These are phyloP conservation scores for Thymus quinquecostatus DNA, from an alignment of 257 asterid genomes.

Conservation along the genomic window DNA sequence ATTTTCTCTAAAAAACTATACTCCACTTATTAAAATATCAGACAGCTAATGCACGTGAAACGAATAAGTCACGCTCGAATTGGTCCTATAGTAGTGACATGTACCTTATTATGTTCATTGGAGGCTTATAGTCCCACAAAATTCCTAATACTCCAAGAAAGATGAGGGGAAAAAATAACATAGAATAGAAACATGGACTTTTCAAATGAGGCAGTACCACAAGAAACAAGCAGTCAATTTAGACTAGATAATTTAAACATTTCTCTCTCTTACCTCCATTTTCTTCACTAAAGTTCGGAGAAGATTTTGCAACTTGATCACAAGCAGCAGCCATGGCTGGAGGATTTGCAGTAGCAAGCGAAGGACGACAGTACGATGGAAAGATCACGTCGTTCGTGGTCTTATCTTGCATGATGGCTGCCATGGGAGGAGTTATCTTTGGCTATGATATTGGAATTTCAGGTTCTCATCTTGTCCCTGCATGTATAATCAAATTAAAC, in stretches of 20 bases:
- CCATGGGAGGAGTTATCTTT: constrained; percentile 81
- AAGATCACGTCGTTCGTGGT: constrained; percentile 60
- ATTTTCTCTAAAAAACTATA: no score
- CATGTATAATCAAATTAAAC: no score
- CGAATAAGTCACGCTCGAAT: not conserved
- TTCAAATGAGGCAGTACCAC: constrained; percentile 27
- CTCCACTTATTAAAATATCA: no score
- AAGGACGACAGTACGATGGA: constrained; percentile 50
- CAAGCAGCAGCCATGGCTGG: constrained; percentile 49
- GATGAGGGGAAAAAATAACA: not conserved
- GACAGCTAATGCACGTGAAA: not conserved
- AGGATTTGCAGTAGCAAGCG: constrained; percentile 40
- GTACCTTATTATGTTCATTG: not conserved
- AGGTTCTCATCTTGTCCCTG: constrained; percentile 40
- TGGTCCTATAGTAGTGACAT: not conserved
- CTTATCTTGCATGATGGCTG: constrained; percentile 73
- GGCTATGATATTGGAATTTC: constrained; percentile 93
- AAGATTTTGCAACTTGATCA: not conserved
- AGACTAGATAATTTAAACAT: not conserved
- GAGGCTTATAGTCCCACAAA: not conserved
- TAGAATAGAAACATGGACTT: not conserved
- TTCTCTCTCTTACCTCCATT: constrained; percentile 8
- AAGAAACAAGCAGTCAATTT: constrained; percentile 25
- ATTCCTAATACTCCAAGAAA: constrained; percentile 15
- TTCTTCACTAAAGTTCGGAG: not conserved